Evolutionary conservation across 2,329 filamentous ascomycete genomes (phyloP), one percentile per base, ranked within the genome.

Genomic region (Penicillium digitatum): DNA sequence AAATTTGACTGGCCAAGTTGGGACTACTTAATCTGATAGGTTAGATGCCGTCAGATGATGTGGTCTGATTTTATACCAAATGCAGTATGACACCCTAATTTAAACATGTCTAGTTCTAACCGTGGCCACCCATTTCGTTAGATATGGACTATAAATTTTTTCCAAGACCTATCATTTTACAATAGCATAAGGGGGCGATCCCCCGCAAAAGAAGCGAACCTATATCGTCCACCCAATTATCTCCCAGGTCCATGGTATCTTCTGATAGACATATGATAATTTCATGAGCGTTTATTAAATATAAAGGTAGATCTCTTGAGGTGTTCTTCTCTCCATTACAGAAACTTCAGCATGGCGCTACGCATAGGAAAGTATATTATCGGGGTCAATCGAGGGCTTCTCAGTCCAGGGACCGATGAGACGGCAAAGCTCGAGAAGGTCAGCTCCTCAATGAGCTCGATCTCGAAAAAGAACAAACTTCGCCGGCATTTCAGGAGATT

Each of bases 401-500:
- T 63, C 5, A 54, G 54, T 16, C 48, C 52, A 35, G 50, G 46
- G 5, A 34, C 52, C 9, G 54, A 50, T 16, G 50, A 50, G 9
- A 20, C 54, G 38, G 44, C 48, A 29, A 54, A 54, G 14, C 37
- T 61, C 0, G 45, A 57, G n/a, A 61, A 62, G 12, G 27, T 50
- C 2, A 49, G 58, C 32, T 61, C 61, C 6, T 48, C 58, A 7
- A 44, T 51, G 32, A 59, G 44, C 31, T 55, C 55, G 1, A 50
- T 46, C 10, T 58, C 56, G 4, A 52, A 48, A 5, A 58, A 44
- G 9, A 46, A 79, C 53, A 77, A 74, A 55, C 27, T 74, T 5
- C 76, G 73, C 54, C 63, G 64, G 1, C 78, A 80, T 61, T 76
- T 72, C 54, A 63, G 67, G n/a, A 67, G 71, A 29, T 78, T 76